A percentile compares a stretch with the other conserved stretches of the same genome.
These are phyloP conservation scores for Phytophthora citricola DNA, from an alignment of 352 stramenopile genomes.

Conservation along the genomic window DNA sequence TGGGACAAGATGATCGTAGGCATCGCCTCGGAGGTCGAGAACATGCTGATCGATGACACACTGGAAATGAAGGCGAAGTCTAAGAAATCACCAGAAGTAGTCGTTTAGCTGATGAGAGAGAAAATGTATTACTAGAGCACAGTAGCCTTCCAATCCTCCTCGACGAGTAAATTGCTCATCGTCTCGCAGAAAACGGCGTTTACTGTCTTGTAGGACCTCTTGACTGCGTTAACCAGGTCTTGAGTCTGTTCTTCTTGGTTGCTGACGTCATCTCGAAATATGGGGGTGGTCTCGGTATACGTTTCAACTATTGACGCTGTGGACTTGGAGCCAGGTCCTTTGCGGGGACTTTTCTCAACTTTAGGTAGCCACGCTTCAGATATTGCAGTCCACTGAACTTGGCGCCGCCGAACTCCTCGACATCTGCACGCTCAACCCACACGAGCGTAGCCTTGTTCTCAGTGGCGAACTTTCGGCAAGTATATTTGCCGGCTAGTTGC, in stretches of 20 bases:
- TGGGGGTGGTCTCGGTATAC: neutral
- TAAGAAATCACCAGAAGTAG: too few relatives aligned
- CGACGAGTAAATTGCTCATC: constrained; percentile 5
- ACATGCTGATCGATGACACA: constrained; percentile 22
- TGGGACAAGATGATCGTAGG: constrained; percentile 5
- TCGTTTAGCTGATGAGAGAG: neutral
- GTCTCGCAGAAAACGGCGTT: constrained; percentile 1
- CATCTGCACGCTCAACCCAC: constrained; percentile 36
- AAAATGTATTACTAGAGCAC: neutral
- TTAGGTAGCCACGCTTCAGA: neutral
- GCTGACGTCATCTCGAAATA: neutral
- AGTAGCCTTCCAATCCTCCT: constrained; percentile 7
- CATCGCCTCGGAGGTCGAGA: constrained; percentile 21
- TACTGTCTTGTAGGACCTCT: neutral
- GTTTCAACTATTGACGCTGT: neutral
- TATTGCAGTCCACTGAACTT: constrained; percentile 1
- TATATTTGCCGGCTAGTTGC: constrained; percentile 1
- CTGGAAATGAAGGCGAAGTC: too few relatives aligned
- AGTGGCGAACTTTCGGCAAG: constrained; percentile 45
- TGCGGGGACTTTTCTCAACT: neutral
- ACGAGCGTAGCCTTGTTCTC: constrained; percentile 39
- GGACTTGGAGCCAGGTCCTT: neutral
- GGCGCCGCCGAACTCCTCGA: neutral
- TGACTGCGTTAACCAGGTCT: neutral
- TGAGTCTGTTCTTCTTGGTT: neutral